phyloP scores from a whole-genome alignment of 169 alveolate species.

The Neospora caninum region DNA sequence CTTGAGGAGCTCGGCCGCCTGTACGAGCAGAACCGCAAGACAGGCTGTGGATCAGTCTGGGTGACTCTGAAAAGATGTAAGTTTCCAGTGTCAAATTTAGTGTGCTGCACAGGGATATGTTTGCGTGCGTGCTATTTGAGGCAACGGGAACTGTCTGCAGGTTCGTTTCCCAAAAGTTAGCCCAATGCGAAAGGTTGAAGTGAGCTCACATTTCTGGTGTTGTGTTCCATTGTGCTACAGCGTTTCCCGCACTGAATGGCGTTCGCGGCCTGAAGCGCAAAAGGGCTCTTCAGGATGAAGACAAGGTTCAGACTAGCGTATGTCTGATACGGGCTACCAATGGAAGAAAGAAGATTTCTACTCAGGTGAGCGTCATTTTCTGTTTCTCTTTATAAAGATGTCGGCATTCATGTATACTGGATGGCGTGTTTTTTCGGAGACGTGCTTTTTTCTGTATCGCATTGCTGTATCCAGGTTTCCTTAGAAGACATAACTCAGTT shows the following conservation, averaged over 20 bases:
- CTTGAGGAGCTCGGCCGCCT: conserved; percentile 30
- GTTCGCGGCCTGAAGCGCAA: conserved; percentile 10
- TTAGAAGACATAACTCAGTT: neutral
- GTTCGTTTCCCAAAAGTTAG: neutral
- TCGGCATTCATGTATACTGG: neutral
- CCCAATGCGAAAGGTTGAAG: neutral
- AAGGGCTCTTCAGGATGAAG: conserved; percentile 23
- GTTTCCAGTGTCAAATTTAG: neutral
- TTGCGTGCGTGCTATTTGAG: neutral
- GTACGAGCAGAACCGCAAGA: conserved; percentile 12
- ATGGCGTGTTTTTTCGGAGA: no score
- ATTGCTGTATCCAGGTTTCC: neutral
- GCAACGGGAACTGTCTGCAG: neutral
- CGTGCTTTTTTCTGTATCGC: neutral
- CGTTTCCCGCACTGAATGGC: conserved; percentile 15
- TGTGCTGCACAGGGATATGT: neutral
- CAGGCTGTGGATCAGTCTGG: conserved; percentile 25
- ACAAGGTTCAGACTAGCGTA: neutral
- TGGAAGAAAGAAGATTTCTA: conserved; percentile 17
- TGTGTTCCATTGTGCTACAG: neutral
- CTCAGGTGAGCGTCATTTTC: neutral
- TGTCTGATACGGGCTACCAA: conserved; percentile 36
- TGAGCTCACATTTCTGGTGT: neutral
- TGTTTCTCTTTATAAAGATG: neutral
- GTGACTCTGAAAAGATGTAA: conserved; percentile 20